Evolutionary conservation across 768 basidiomycete genomes (phyloP), one percentile per base, ranked within the genome.

Genomic region (Cystobasidium onofrii): DNA sequence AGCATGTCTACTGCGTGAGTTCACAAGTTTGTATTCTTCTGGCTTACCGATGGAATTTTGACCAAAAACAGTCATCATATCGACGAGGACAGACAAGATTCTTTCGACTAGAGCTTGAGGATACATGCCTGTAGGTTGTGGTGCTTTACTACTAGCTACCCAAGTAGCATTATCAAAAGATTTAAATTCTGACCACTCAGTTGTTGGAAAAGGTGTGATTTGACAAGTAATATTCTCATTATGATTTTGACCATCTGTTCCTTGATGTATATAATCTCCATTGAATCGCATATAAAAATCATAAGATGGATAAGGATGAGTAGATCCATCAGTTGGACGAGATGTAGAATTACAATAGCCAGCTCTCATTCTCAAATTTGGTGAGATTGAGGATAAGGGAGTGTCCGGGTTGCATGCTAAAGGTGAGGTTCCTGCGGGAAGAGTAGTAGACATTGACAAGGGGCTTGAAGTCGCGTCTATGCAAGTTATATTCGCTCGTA

Each of bases 241-340:
- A n/a, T 29, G 62, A 25, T 27, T 27, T n/a, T 39, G 25, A 29
- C 33, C 62, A 27, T 64, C 34, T 36, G n/a, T 39, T 27, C 36
- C 62, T 10, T n/a, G n/a, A 36, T 64, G 62, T 39, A 64, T 39
- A 34, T 64, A 64, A 36, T 64, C 62, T 34, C 62, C 62, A 64
- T 25, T 29, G 62, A 29, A 64, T 27, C 62, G 62, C 33, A 34
- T 34, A 64, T 29, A 34, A 10, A 64, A 25, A n/a, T 64, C 62
- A 27, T 64, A 64, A 6, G 39, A 39, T 6, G 39, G 39, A 39
- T 39, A 39, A 39, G 39, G 39, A 15, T 39, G 6, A 15, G 6
- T 39, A 10, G 27, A n/a, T 29, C 62, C 62, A 29, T 64, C 34
- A 3, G 62, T 27, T 15, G 39, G 39, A 39, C 39, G 39, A 64